Conservation (phyloP, 139 green algal species). For the Chlorella sorokiniana region DNA sequence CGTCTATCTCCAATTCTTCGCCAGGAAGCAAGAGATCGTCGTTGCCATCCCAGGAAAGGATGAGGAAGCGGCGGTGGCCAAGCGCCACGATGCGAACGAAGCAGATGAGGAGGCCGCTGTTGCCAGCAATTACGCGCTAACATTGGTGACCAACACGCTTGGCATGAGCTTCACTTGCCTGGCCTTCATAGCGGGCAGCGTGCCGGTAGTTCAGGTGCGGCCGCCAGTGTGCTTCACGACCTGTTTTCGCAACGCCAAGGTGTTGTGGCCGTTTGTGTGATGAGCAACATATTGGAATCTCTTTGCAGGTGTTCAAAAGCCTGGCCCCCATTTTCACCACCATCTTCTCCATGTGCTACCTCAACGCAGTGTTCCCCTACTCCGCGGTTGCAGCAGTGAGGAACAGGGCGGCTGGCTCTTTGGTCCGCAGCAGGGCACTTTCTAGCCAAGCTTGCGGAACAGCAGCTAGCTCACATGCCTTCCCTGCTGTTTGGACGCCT, state of each 20-base stretch:
- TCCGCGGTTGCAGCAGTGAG: neutral
- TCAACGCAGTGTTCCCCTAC: neutral
- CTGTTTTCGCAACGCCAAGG: neutral
- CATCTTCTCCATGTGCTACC: neutral
- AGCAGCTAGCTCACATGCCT: too few species aligned
- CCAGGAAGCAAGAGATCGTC: neutral
- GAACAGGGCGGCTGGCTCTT: neutral
- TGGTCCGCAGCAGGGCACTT: neutral
- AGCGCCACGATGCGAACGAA: neutral
- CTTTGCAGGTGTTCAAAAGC: slow-evolving; percentile 2
- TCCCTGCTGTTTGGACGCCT: too few species aligned
- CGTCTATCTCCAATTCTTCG: neutral
- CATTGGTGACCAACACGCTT: neutral
- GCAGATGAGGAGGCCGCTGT: neutral
- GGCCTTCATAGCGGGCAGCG: neutral
- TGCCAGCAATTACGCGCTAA: neutral
- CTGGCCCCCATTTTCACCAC: slow-evolving; percentile 2
- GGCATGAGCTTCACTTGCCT: slow-evolving; percentile 1
- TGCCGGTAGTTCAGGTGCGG: neutral
- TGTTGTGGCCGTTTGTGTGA: neutral
- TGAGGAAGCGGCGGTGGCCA: neutral
- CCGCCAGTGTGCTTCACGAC: neutral
- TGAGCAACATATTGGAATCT: neutral
- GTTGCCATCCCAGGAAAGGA: neutral
- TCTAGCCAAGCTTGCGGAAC: neutral